Percentiles rank a stretch among this genome's conserved stretches.
Evolutionary conservation across 148 eudicot species (phyloP).

Genomic region (Cornus controversa): DNA sequence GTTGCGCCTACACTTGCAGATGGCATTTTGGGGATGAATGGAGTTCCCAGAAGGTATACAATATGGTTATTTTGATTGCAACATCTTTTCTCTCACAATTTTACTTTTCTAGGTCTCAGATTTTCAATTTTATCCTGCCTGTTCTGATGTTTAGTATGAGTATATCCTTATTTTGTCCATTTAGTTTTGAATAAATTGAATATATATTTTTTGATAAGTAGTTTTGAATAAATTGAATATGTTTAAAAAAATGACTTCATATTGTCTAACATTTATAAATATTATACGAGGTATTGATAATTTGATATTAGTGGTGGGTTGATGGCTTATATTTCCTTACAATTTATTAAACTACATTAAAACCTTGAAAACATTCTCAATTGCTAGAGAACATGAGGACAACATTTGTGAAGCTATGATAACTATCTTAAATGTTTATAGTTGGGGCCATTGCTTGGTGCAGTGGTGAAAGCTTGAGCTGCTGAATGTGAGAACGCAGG

Average conservation of each 20-base stretch:
- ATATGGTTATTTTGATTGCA: not conserved
- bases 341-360: not conserved
- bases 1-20: slow-evolving; percentile 32
- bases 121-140: not conserved
- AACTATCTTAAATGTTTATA: too few species aligned
- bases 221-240: too few species aligned
- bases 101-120: not conserved
- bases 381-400: not conserved
- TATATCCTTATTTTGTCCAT: not conserved
- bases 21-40: slow-evolving; percentile 35
- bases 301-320: not conserved
- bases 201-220: too few species aligned
- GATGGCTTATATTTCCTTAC: not conserved
- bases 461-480: too few species aligned
- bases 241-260: not conserved
- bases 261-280: not conserved
- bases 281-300: not conserved
- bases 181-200: too few species aligned
- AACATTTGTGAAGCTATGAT: not conserved
- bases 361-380: not conserved
- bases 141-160: too few species aligned
- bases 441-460: too few species aligned
- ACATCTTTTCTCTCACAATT: not conserved
- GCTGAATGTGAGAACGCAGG: too few species aligned
- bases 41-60: slow-evolving; percentile 43